Base-by-base conservation (phyloP, 2,329 filamentous ascomycete species). In the Magnaporthales sp. region DNA sequence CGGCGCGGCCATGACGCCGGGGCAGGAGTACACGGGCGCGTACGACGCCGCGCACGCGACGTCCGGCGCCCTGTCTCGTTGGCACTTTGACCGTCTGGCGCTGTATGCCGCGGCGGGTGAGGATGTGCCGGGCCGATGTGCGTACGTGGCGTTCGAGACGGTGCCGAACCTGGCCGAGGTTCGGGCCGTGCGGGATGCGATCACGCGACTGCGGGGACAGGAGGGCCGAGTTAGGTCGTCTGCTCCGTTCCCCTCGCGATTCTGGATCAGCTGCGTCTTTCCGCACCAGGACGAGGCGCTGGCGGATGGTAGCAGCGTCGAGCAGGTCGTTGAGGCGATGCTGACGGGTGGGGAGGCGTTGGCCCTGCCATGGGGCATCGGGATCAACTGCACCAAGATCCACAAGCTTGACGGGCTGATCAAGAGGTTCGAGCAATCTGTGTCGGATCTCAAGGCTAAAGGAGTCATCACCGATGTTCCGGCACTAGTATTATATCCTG, bases 361-460 rank as follows among this genome's bases (percentile, higher is more conserved):
- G 0, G 26, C 73, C 5, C 71, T 72, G 11, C 88, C 88, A 0
- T 88, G 84, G 83, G 88, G 84, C 0, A 80, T 91, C 27, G 88
- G 89, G 1, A 83, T 91, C 72, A 91, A 91, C 75, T 91, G 88
- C 74, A 90, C 83, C 51, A 90, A 89, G 74, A 81, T 91, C 38
- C 80, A 83, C 64, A 87, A 89, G 73, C 78, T 91, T 31, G 81
- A 83, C 2, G 72, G 76, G 0, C 75, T 90, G 19, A 75, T 91
- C 22, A 76, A 74, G 22, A 78, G 82, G 63, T 89, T 85, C 64
- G 85, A 89, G 70, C 78, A 76, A 3, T 80, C 78, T 9, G 73
- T 87, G 19, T 67, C 68, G 10, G 69, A 67, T n/a, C 65, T 85
- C 70, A 67, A 80, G 1, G 65, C 72, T 4, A 70, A 74, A 4